Evolutionary conservation across 2,329 filamentous ascomycete species (phyloP).

Genomic region (Exophiala phaeomuriformis): DNA sequence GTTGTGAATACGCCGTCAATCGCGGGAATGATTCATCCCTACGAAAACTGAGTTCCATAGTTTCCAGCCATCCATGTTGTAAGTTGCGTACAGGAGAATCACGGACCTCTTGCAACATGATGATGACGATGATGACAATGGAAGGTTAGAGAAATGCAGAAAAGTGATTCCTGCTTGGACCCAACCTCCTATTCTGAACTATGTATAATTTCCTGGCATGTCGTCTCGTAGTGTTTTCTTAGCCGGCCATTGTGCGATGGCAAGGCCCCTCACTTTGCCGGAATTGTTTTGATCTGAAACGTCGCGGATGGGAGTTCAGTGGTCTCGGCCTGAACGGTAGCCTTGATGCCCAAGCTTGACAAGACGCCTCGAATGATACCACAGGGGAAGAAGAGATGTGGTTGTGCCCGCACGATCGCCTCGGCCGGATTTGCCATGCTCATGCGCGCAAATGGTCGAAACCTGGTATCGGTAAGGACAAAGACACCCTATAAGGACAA

Average conservation of each 20-base stretch:
- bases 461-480: slow-evolving; percentile 86
- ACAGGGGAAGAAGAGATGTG: slow-evolving; percentile 85
- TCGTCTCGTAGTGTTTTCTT: no score
- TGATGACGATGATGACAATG: neutral
- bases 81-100: slow-evolving; percentile 11
- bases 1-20: slow-evolving; percentile 16
- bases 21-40: neutral
- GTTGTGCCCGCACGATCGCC: slow-evolving; percentile 64
- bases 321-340: slow-evolving; percentile 85
- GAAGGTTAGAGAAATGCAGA: neutral
- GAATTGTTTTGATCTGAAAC: slow-evolving; percentile 82
- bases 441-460: slow-evolving; percentile 84
- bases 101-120: slow-evolving; percentile 2
- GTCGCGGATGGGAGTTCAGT: slow-evolving; percentile 79
- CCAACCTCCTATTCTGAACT: no score
- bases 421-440: slow-evolving; percentile 70
- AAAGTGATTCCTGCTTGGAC: neutral
- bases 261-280: slow-evolving; percentile 9
- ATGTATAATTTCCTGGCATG: no score
- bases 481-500: slow-evolving; percentile 80
- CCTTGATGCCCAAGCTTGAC: slow-evolving; percentile 81
- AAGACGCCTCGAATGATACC: slow-evolving; percentile 88
- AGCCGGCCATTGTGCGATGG: no score
- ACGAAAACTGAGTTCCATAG: slow-evolving; percentile 4
- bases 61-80: neutral